Evolutionary conservation across 2,329 filamentous ascomycete species (phyloP), one percentile per base, ranked within the genome.

Genomic region (Colletotrichum magnum): DNA sequence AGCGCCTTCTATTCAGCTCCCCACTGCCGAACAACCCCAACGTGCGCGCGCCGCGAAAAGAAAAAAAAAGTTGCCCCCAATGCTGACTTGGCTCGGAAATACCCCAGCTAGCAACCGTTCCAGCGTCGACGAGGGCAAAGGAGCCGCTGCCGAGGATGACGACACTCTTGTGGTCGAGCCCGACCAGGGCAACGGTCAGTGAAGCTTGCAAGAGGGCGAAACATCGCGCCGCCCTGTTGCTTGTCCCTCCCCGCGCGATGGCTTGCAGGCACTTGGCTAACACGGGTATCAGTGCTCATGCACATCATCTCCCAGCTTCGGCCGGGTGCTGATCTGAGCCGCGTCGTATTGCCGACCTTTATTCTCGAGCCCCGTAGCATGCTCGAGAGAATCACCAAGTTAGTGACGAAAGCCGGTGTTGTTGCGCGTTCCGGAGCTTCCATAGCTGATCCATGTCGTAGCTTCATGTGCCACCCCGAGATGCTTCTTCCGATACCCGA

Each of bases 391-490:
- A 99, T 99, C 79, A 99, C 96, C 77, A 99, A 99, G 95, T 97
- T 85, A 74, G 90, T 84, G 32, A 53, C 59, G 16, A 47, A 4
- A 9, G 36, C 18, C 9, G 41, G 26, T 12, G 18, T 18, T 58
- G 21, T 13, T 21, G 24, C 13, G 16, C 28, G 32, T 41, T 41
- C 52, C 45, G 18, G 48, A 56, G 52, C 57, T 51, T 66, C 39
- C 58, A 54, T 56, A 45, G 43, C 63, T 69, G 45, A 69, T 51
- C 15, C 36, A 9, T 26, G 45, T 48, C 64, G 64, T 78, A 98
- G 95, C 86, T 99, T 99, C 87, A 99, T 99, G 96, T 97, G 95
- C 75, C 96, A 99, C 79, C 96, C 96, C 48, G 96, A 99, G 82
- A 97, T 94, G 77, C 91, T 99, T 39, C 89, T 99, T 5, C 92